These are phyloP conservation scores for Tinospora cordifolia DNA, from an alignment of 164 flowering plant genomes.

Conservation along the genomic window DNA sequence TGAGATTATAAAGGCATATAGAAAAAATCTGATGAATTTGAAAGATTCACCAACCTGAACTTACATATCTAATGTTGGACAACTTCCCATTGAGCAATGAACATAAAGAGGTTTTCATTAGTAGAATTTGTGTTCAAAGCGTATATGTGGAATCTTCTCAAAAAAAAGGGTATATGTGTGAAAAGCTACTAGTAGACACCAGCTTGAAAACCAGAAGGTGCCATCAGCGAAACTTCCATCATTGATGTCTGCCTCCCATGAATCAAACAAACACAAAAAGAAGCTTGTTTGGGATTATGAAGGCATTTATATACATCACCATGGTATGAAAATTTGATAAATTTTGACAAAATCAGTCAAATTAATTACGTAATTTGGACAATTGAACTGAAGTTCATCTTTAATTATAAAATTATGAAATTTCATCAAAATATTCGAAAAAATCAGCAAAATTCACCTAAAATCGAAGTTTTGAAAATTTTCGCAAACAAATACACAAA, in stretches of 20 bases:
- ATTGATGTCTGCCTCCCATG: slow-evolving; percentile 28
- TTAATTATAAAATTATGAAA: no score
- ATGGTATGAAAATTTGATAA: no score
- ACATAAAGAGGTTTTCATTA: neutral
- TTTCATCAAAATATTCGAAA: no score
- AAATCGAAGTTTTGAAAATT: no score
- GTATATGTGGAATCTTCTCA: no score
- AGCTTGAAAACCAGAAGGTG: slow-evolving; percentile 13
- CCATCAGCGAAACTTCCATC: slow-evolving; percentile 27
- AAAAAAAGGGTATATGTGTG: slow-evolving; percentile 6
- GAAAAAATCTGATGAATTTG: neutral
- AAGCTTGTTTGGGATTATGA: slow-evolving; percentile 20
- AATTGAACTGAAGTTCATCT: no score
- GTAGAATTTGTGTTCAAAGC: no score
- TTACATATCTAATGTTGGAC: neutral
- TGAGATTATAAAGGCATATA: neutral
- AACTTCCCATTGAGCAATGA: neutral
- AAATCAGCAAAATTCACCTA: no score
- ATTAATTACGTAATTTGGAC: no score
- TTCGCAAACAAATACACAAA: no score
- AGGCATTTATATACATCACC: no score
- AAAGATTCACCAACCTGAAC: neutral
- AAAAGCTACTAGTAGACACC: slow-evolving; percentile 26
- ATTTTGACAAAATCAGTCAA: no score
- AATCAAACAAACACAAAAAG: slow-evolving; percentile 27